Evolutionary conservation across 2,329 filamentous ascomycete genomes (phyloP).

Genomic region (Rutstroemia sp.): DNA sequence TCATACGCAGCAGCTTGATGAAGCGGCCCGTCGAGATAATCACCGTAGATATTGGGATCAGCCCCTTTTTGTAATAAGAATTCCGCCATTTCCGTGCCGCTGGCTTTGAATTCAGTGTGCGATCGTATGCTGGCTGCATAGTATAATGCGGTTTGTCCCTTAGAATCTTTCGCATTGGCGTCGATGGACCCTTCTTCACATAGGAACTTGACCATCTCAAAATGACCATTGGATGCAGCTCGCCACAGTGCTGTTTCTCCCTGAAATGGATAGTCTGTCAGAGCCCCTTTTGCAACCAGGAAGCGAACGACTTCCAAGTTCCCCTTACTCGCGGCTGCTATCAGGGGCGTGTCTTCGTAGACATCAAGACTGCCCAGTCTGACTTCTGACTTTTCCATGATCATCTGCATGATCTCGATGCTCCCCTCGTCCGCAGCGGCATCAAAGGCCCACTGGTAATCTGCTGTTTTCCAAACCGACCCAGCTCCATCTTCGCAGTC

Average conservation of each 20-base stretch:
- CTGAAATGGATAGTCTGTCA: conserved; percentile 9
- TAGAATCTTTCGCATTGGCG: conserved; percentile 3
- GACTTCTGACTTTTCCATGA: conserved; percentile 15
- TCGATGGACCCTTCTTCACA: conserved; percentile 6
- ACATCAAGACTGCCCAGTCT: conserved; percentile 9
- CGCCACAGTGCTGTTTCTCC: conserved; percentile 7
- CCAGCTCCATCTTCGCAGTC: conserved; percentile 33
- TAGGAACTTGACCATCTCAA: conserved; percentile 13
- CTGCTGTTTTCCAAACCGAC: conserved; percentile 27
- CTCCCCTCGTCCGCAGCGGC: conserved; percentile 13
- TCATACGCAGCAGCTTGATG: conserved; percentile 7
- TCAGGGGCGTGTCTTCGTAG: conserved; percentile 7
- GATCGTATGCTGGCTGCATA: conserved; percentile 7
- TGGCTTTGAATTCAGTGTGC: background rate
- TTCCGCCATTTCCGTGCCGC: conserved; percentile 8
- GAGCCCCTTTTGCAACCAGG: conserved; percentile 14
- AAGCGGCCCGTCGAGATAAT: conserved; percentile 1
- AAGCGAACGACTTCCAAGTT: conserved; percentile 16
- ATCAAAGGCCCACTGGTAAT: conserved; percentile 13
- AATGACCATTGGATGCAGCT: conserved; percentile 11
- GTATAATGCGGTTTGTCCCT: conserved; percentile 11
- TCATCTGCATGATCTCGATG: conserved; percentile 13
- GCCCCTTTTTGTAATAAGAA: conserved; percentile 13
- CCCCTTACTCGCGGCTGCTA: conserved; percentile 9
- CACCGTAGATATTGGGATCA: conserved; percentile 10